Conservation (phyloP, 208 protist genomes). For the Leptomonas pyrrhocoris region DNA sequence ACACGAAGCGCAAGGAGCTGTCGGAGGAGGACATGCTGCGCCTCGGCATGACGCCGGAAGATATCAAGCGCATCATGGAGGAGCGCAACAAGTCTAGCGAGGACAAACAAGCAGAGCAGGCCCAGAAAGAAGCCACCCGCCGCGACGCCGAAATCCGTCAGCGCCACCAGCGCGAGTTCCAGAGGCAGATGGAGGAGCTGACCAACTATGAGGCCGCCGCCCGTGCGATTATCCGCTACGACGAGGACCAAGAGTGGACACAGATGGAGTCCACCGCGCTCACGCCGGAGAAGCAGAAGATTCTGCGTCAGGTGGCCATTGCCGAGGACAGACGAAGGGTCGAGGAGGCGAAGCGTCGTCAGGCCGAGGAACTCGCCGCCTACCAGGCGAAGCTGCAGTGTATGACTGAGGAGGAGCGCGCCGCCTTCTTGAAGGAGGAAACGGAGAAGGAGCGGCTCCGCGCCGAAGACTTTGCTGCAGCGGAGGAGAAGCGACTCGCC, state of each 20-base stretch:
- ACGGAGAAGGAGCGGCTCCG: slow-evolving; percentile 44
- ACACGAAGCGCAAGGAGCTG: slow-evolving; percentile 59
- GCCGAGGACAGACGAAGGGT: slow-evolving; percentile 29
- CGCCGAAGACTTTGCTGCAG: slow-evolving; percentile 33
- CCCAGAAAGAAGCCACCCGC: slow-evolving; percentile 33
- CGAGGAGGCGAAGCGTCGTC: slow-evolving; percentile 52
- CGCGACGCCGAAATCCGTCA: slow-evolving; percentile 39
- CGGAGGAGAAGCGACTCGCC: slow-evolving; percentile 34
- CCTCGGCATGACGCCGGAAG: slow-evolving; percentile 76
- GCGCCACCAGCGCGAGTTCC: slow-evolving; percentile 40
- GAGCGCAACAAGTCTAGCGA: slow-evolving; percentile 69
- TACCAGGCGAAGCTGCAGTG: slow-evolving; percentile 51
- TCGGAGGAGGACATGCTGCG: slow-evolving; percentile 79
- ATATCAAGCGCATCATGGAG: slow-evolving; percentile 66
- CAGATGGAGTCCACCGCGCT: slow-evolving; percentile 33
- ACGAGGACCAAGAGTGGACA: slow-evolving; percentile 44
- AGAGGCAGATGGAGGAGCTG: slow-evolving; percentile 38
- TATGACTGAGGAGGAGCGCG: slow-evolving; percentile 49
- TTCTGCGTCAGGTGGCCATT: slow-evolving; percentile 38
- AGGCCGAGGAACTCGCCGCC: slow-evolving; percentile 46
- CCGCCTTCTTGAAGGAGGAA: slow-evolving; percentile 49
- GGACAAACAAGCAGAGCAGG: slow-evolving; percentile 59
- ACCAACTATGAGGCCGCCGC: slow-evolving; percentile 26
- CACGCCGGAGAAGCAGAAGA: slow-evolving; percentile 27
- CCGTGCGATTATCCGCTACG: slow-evolving; percentile 36